These are phyloP conservation scores for Anthracocystis walkeri DNA, from an alignment of 1,284 basidiomycete genomes.

Conservation along the genomic window DNA sequence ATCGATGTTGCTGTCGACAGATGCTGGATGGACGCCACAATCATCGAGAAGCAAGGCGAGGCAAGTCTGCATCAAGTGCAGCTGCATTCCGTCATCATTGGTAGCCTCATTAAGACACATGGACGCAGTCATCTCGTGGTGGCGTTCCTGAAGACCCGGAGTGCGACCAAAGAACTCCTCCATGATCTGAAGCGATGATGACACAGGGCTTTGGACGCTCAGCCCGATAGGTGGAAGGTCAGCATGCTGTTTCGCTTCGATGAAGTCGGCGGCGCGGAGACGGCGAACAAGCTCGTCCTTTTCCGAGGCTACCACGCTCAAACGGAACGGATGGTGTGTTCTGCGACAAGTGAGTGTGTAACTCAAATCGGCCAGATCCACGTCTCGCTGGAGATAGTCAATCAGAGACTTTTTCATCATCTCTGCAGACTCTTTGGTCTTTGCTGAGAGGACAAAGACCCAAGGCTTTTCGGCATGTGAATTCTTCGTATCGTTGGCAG, in stretches of 20 bases:
- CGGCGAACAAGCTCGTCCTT: slow-evolving; percentile 36
- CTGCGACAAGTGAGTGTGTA: slow-evolving; percentile 43
- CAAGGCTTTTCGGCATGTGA: not conserved
- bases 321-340: slow-evolving; percentile 40
- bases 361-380: slow-evolving; percentile 40
- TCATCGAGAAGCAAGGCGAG: slow-evolving; percentile 21
- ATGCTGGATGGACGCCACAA: slow-evolving; percentile 14
- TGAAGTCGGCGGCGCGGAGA: slow-evolving; percentile 17
- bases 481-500: too few species aligned
- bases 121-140: not conserved
- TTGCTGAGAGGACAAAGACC: slow-evolving; percentile 42
- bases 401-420: slow-evolving; percentile 27
- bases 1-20: not conserved
- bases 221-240: slow-evolving; percentile 18
- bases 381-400: slow-evolving; percentile 41
- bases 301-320: slow-evolving; percentile 33
- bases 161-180: not conserved
- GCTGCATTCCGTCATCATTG: not conserved
- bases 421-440: slow-evolving; percentile 40
- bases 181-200: not conserved
- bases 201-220: not conserved
- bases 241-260: slow-evolving; percentile 19
- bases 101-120: not conserved
- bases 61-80: slow-evolving; percentile 15
- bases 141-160: slow-evolving; percentile 11